Evolutionary conservation across 2,329 filamentous ascomycete genomes (phyloP), one percentile per base, ranked within the genome.

Genomic region (Malbranchea zuffiana): DNA sequence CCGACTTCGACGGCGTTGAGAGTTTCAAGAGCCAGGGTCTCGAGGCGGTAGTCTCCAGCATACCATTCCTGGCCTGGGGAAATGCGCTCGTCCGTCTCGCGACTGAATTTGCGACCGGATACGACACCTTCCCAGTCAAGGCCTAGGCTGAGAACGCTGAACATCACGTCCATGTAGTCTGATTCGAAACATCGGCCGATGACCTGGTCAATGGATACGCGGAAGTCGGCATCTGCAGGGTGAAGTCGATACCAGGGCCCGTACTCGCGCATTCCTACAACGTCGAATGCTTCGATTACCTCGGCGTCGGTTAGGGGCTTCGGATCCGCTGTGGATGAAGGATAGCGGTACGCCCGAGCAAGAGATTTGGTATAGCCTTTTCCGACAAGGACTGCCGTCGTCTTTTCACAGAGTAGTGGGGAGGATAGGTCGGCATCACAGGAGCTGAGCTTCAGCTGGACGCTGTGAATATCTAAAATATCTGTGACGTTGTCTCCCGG

Each of bases 121-220:
- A 61, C 32, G 1, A 72, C 53, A 2, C 65, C 63, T 8, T 55
- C 47, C 0, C 70, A 47, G n/a, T 75, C 73, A 6, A 57, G 52
- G 8, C 58, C 56, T 1, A 73, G 50, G 1, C 42, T 44, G 7
- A 55, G 47, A n/a, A 42, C 50, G 4, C 60, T 53, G 18, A 69
- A 64, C 52, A 67, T 66, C 1, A 64, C 48, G 0, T 57, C 45
- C 46, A 72, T 62, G 0, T 69, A 69, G 3, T 65, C 58, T 3
- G 60, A 60, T 47, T 75, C 72, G 40, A 66, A 68, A 38, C 70
- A 63, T 0, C 74, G 71, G 1, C 73, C 71, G 0, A 76, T 46
- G 3, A 77, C 51, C 35, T 68, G 62, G 5, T 65, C 59, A 33
- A 68, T 69, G 0, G 72, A 69, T 0, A 75, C 47, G 4, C 62